A percentile compares a stretch with the other conserved stretches of the same genome.
Conservation (phyloP, 352 stramenopile species). For the Pythium apleroticum region DNA sequence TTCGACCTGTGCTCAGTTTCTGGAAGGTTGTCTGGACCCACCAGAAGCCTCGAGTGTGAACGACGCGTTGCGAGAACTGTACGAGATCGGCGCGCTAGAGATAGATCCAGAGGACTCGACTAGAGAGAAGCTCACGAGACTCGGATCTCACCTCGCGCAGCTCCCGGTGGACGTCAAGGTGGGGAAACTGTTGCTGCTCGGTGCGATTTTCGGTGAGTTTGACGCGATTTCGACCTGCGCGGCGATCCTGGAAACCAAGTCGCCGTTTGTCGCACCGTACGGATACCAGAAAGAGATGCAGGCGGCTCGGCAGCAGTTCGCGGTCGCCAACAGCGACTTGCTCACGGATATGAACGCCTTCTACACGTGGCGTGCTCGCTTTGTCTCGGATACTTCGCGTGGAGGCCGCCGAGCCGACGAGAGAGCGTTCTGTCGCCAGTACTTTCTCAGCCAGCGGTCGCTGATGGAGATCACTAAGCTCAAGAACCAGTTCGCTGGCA, state of each 20-base stretch:
- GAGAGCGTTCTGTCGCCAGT: conserved; percentile 64
- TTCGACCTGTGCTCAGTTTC: conserved; percentile 78
- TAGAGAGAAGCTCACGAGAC: conserved; percentile 84
- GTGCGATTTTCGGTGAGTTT: conserved; percentile 91
- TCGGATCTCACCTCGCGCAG: conserved; percentile 91
- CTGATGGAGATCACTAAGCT: conserved; percentile 71
- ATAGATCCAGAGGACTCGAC: conserved; percentile 30
- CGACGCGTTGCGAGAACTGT: conserved; percentile 90
- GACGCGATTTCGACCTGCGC: conserved; percentile 68
- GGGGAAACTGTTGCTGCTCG: conserved; percentile 97
- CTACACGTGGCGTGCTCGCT: conserved; percentile 44
- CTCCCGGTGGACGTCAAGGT: conserved; percentile 96
- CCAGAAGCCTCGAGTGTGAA: conserved; percentile 84
- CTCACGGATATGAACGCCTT: conserved; percentile 82
- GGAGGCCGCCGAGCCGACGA: conserved; percentile 25
- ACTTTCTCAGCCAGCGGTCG: conserved; percentile 61
- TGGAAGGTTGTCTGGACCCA: conserved; percentile 91
- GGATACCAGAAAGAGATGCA: conserved; percentile 72
- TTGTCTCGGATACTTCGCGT: neutral
- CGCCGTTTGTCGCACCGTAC: conserved; percentile 79
- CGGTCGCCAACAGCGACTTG: conserved; percentile 61
- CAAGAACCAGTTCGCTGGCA: conserved; percentile 68
- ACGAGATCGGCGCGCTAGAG: conserved; percentile 85
- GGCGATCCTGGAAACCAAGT: conserved; percentile 77
- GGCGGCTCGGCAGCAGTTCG: conserved; percentile 54